Conservation (phyloP, 805 yeast genomes). For the Phaffomyces opuntiae region DNA sequence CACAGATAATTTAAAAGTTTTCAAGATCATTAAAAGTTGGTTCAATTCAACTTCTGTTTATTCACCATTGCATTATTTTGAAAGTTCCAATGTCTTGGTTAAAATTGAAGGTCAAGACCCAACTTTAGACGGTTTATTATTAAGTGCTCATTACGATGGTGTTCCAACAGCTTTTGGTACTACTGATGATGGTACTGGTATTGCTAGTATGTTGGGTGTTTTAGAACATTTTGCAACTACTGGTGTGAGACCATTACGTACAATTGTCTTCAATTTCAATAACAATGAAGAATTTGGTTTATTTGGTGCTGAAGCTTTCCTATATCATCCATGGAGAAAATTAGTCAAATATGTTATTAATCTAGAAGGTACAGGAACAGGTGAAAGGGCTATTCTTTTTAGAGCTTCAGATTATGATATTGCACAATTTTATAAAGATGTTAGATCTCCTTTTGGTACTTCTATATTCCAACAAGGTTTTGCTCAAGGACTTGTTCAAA, state of each 20-base stretch:
- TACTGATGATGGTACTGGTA: conserved; percentile 89
- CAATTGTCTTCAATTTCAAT: conserved; percentile 78
- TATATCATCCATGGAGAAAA: conserved; percentile 65
- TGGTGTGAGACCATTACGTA: conserved; percentile 52
- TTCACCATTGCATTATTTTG: conserved; percentile 61
- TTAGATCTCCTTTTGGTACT: conserved; percentile 64
- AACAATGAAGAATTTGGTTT: conserved; percentile 87
- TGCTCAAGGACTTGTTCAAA: conserved; percentile 57
- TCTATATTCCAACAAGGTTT: conserved; percentile 84
- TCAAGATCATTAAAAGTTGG: conserved; percentile 44
- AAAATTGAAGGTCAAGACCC: conserved; percentile 60
- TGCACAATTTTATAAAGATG: conserved; percentile 48
- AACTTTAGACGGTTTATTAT: conserved; percentile 54
- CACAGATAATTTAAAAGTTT: conserved; percentile 32
- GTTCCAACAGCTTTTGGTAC: conserved; percentile 85
- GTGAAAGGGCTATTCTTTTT: conserved; percentile 67
- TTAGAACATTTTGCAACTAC: conserved; percentile 39
- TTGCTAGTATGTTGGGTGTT: conserved; percentile 72
- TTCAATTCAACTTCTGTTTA: conserved; percentile 34
- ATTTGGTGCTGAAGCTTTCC: conserved; percentile 70
- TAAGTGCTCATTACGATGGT: conserved; percentile 85
- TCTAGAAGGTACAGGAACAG: conserved; percentile 90
- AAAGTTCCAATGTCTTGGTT: conserved; percentile 74
- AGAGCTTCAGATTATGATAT: conserved; percentile 78
- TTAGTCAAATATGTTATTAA: conserved; percentile 63